phyloP scores from a whole-genome alignment of 2,329 filamentous ascomycete species.

The Aspergillus caelatus region DNA sequence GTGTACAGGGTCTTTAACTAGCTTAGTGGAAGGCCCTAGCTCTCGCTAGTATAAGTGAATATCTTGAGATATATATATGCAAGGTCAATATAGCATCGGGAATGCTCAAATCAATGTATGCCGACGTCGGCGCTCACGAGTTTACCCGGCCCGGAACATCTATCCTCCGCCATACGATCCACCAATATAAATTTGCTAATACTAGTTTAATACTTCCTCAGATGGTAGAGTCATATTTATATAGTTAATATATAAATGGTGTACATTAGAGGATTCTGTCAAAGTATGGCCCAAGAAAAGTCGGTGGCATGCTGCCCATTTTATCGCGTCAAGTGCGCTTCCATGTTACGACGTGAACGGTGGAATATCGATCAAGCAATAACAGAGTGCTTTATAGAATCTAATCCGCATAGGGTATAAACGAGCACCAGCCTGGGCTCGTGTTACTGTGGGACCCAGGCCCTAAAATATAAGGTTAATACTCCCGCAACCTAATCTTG shows the following conservation, averaged over 20 bases:
- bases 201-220: too few relatives aligned
- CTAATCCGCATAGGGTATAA: neutral
- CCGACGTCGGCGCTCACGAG: neutral
- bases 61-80: neutral
- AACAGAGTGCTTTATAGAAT: too few relatives aligned
- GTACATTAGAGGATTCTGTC: too few relatives aligned
- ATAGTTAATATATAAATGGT: too few relatives aligned
- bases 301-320: too few relatives aligned
- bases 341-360: too few relatives aligned
- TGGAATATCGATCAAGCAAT: too few relatives aligned
- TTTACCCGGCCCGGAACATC: neutral
- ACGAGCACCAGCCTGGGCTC: neutral
- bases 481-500: too few relatives aligned
- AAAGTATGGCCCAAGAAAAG: too few relatives aligned
- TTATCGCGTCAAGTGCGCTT: too few relatives aligned
- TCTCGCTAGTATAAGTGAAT: neutral
- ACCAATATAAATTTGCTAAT: neutral
- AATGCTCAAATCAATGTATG: neutral
- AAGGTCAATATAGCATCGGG: neutral
- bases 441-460: neutral
- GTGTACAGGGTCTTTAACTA: neutral
- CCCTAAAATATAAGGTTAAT: too few relatives aligned
- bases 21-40: accelerated
- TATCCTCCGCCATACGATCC: neutral
- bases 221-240: too few relatives aligned